phyloP scores from a whole-genome alignment of 495 filamentous ascomycete species.

The Evansstolkia leycettana region DNA sequence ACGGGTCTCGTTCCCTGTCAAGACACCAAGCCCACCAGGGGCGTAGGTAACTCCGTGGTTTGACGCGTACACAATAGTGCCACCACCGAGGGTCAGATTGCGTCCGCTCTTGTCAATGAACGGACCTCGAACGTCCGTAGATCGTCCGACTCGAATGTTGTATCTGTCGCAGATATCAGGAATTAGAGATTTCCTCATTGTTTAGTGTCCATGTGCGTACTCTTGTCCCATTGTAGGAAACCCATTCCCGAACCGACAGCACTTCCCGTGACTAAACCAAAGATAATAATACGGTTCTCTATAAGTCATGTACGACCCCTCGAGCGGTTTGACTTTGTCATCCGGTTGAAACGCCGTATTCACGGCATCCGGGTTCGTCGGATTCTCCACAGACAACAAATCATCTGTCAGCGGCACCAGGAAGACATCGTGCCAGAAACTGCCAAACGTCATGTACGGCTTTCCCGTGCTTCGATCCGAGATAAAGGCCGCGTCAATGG shows the following conservation, averaged over 20 bases:
- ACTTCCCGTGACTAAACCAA: slow-evolving; percentile 57
- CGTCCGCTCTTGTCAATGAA: slow-evolving; percentile 26
- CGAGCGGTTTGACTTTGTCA: slow-evolving; percentile 34
- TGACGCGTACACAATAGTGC: slow-evolving; percentile 31
- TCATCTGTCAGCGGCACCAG: slow-evolving; percentile 44
- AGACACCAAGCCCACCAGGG: slow-evolving; percentile 30
- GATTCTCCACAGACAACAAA: slow-evolving; percentile 23
- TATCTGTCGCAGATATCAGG: slow-evolving; percentile 8
- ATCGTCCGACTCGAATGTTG: slow-evolving; percentile 32
- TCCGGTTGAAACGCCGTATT: slow-evolving; percentile 26
- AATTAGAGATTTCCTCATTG: background rate
- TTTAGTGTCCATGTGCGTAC: too few relatives aligned
- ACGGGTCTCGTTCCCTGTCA: slow-evolving; percentile 16
- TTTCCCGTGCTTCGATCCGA: slow-evolving; percentile 24
- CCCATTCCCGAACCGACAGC: slow-evolving; percentile 42
- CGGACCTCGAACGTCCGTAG: slow-evolving; percentile 22
- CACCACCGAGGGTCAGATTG: slow-evolving; percentile 24
- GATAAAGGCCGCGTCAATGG: slow-evolving; percentile 60
- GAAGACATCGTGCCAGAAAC: slow-evolving; percentile 62
- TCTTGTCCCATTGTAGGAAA: slow-evolving; percentile 45
- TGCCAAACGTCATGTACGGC: slow-evolving; percentile 54
- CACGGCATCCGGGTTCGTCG: slow-evolving; percentile 31
- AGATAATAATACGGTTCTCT: slow-evolving; percentile 51
- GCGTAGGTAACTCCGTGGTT: slow-evolving; percentile 34
- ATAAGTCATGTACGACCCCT: slow-evolving; percentile 51